Base-by-base conservation (phyloP, 805 yeast genomes). In the Yarrowia divulgata region DNA sequence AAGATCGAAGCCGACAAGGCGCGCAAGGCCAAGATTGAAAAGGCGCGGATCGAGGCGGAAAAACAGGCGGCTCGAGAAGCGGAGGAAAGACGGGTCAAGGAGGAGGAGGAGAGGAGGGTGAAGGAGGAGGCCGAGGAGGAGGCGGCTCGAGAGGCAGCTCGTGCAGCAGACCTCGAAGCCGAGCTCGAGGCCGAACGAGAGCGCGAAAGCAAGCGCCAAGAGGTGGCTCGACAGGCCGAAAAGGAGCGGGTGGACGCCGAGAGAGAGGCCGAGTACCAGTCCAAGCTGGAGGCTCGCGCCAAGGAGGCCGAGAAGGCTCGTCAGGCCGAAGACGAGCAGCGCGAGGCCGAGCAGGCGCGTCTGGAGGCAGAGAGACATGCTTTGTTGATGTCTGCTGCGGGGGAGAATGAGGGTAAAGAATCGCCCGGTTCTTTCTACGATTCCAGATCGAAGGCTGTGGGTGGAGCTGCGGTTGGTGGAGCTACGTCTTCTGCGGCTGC, bases 281-380 rank as follows among this genome's bases (percentile, higher is more conserved):
- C 50, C 34, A 60, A 60, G 14, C 42, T 60, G 19, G 66, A 60
- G 40, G 66, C 66, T 1, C 50, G 66, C 1, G 66, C 66, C 40
- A 60, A 45, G 52, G 66, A 60, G 42, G 52, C 66, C 8, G 66
- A 60, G 12, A 60, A 45, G 19, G 66, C 66, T 8, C 39, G 52
- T 1, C 66, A 60, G n/a, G 66, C 66, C 13, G 66, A 60, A 12
- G 66, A 60, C 52, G 50, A 40, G 45, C 40, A 34, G 32, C 52
- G 40, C 4, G 52, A 34, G 8, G 66, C 66, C 18, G 66, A 60
- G 7, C 63, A 60, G 52, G 50, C 66, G 5, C 40, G 66, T 29
- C 34, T 60, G 29, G 66, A 60, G 34, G 66, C 66, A 4, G 66
- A 60, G 16, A 14, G 66, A 13, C 66, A 60, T 19, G 66, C 66